Evolutionary conservation across 257 asterid genomes (phyloP), one percentile per base, ranked within the genome.

Genomic region (Jacaranda copaia): DNA sequence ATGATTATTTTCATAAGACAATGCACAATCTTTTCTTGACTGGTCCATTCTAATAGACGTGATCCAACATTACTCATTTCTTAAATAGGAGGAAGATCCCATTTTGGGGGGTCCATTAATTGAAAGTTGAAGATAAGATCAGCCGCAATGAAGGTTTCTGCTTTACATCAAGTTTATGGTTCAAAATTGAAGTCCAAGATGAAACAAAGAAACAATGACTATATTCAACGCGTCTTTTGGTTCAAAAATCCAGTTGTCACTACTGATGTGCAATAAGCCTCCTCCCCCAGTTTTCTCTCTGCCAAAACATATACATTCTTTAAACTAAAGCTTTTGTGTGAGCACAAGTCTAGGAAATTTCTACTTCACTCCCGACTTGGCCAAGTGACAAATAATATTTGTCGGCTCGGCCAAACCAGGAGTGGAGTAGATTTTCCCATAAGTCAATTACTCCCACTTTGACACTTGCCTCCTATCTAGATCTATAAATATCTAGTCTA

Each of bases 111-210:
- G 39, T 35, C n/a, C 8, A 72, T 57, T 57, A 20, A 72, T 19
- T 72, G 45, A 11, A 43, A 11, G 8, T 58, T 40, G 68, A 72
- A 72, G 69, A 72, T 72, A 43, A 72, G 77, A 58, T 43, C 69
- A 14, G 13, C 51, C 40, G 76, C 52, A 18, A 14, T 15, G 14
- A 3, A 71, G 18, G 1, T 53, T 14, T 36, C 5, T 12, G 35
- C 4, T 3, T 5, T 5, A 63, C 16, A 36, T 10, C 6, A 61
- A 20, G 43, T n/a, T n/a, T n/a, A n/a, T n/a, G n/a, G n/a, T n/a
- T n/a, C n/a, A n/a, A n/a, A n/a, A n/a, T n/a, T n/a, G n/a, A n/a
- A n/a, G 49, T 19, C 56, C 43, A 35, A 51, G 7, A 16, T 15
- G 4, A 72, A n/a, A n/a, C n/a, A n/a, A n/a, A n/a, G n/a, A n/a